Evolutionary conservation across 176 grass and related monocot species (phyloP), one percentile per base, ranked within the genome.

Genomic region (Chrysopogon serrulatus): DNA sequence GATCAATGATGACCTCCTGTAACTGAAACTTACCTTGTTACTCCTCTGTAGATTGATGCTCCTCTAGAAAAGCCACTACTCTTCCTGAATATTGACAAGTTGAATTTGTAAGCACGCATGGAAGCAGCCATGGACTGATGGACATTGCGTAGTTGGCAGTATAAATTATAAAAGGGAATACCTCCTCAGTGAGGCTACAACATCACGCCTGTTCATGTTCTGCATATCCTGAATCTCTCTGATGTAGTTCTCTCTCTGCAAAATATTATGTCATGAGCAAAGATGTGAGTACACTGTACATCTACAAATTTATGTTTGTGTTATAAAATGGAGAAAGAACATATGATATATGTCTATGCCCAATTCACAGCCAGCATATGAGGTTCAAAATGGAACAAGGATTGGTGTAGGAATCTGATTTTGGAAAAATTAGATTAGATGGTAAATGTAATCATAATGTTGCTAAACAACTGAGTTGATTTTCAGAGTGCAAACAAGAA

Each of bases 51-150:
- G 67, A 95, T 88, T 32, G 96, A 98, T 61, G 96, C 96, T 10
- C 96, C 96, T 53, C 96, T 95, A 32, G 96, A 90, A 74, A 98
- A 98, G 51, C 96, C 93, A 88, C 89, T 98, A 73, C 95, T 98
- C 78, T 95, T 95, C 90, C 95, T 98, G 65, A 44, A 92, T 27
- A 82, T 83, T 31, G 82, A 59, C 67, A 76, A 5, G 56, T 53
- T 19, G 15, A 41, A 63, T 4, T 80, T 15, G 6, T 65, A 84
- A 84, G 69, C 5, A 68, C 43, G 77, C 48, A 68, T 49, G 72
- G 32, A 61, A 73, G 48, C 56, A 76, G 57, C 34, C 44, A 71
- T 77, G 70, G 35, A 80, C 6, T 28, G 39, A 71, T 77, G 70
- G 35, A 80, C 6, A 74, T 82, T 18, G 6, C 39, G 53, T 61